Evolutionary conservation across 2,329 filamentous ascomycete species (phyloP).

Genomic region (Monosporascus sp.): DNA sequence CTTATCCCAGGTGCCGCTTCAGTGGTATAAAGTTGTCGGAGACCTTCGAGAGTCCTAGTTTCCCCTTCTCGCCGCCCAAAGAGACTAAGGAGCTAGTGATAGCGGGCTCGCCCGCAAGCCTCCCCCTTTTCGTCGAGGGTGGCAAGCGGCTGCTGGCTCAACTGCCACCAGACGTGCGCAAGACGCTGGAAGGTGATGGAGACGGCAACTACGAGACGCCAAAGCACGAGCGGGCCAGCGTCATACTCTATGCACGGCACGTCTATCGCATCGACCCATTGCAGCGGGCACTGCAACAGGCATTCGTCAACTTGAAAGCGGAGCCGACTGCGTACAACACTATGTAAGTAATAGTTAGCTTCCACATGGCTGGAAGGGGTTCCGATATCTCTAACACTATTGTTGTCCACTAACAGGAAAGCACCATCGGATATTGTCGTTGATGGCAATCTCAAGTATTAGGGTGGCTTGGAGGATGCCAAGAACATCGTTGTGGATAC

Average conservation of each 20-base stretch:
- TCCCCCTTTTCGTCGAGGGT: too few relatives aligned
- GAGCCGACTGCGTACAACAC: neutral
- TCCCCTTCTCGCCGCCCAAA: neutral
- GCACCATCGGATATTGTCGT: slow-evolving; percentile 7
- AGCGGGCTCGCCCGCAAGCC: too few relatives aligned
- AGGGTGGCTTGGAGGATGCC: slow-evolving; percentile 5
- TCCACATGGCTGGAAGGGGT: neutral
- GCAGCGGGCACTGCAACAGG: neutral
- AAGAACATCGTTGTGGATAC: slow-evolving; percentile 4
- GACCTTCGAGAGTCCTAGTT: neutral
- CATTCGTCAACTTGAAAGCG: neutral
- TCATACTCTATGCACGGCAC: neutral
- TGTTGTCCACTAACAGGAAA: slow-evolving; percentile 1
- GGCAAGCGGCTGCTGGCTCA: too few relatives aligned
- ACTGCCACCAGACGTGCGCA: too few relatives aligned
- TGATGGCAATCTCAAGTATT: slow-evolving; percentile 5
- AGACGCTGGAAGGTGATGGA: too few relatives aligned
- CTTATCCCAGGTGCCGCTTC: too few relatives aligned
- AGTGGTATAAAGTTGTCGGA: neutral
- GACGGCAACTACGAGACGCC: too few relatives aligned
- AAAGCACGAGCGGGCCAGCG: neutral
- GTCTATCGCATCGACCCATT: neutral
- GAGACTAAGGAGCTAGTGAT: too few relatives aligned
- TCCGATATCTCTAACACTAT: neutral
- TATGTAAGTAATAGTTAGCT: neutral